Evolutionary conservation across 140 eudicot species (phyloP).

Genomic region (Ambrosia hybrid): DNA sequence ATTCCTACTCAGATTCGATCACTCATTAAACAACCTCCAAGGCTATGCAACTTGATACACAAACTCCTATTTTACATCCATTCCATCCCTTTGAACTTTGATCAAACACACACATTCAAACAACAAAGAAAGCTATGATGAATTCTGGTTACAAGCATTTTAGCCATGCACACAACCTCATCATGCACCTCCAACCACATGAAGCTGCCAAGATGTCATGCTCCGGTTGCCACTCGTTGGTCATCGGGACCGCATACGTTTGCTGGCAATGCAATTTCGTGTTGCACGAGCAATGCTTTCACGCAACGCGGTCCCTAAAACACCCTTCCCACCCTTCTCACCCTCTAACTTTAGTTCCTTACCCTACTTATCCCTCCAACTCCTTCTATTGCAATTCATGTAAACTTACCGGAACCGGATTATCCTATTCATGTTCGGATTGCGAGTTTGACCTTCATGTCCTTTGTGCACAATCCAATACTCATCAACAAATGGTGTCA

Average conservation of each 20-base stretch:
- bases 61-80: conserved; percentile 19
- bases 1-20: neutral
- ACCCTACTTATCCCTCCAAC: conserved; percentile 44
- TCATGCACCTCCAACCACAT: conserved; percentile 32
- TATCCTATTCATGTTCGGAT: conserved; percentile 35
- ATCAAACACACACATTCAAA: conserved; percentile 4
- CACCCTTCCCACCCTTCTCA: conserved; percentile 54
- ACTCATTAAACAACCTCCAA: neutral
- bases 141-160: conserved; percentile 39
- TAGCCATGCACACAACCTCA: conserved; percentile 40
- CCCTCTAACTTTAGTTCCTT: conserved; percentile 47
- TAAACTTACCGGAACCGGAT: conserved; percentile 38
- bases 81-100: conserved; percentile 6
- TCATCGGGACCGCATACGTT: conserved; percentile 24
- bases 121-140: conserved; percentile 29
- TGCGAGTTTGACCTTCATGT: conserved; percentile 56
- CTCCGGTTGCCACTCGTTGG: conserved; percentile 36
- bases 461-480: conserved; percentile 33
- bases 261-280: conserved; percentile 46
- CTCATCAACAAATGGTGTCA: neutral
- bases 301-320: conserved; percentile 39
- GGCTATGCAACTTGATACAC: conserved; percentile 4
- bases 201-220: conserved; percentile 31
- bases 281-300: conserved; percentile 37
- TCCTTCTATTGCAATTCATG: conserved; percentile 43